Conservation (phyloP, 306 rosid genomes). For the Leucaena leucocephala region DNA sequence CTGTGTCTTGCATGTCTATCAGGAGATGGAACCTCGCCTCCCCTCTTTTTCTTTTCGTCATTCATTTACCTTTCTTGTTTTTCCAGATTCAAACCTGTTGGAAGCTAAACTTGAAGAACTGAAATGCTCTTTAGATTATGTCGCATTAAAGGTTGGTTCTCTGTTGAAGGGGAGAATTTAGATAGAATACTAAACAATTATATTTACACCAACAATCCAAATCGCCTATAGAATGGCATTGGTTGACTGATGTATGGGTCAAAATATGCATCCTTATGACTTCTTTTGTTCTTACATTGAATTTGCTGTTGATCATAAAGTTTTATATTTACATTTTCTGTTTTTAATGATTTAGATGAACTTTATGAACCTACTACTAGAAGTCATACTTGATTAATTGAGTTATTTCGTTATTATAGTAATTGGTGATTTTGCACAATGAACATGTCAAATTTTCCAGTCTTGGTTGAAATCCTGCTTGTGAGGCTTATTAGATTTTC, state of each 20-base stretch:
- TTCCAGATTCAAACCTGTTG: constrained; percentile 59
- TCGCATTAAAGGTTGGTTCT: constrained; percentile 61
- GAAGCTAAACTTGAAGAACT: constrained; percentile 60
- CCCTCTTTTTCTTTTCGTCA: constrained; percentile 1
- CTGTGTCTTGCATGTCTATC: constrained; percentile 1
- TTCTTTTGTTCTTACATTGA: background rate
- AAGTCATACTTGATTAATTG: background rate
- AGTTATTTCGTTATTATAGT: no score
- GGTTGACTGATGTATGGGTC: background rate
- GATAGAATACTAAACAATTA: background rate
- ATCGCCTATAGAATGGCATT: background rate
- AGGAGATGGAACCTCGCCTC: background rate
- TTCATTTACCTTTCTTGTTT: constrained; percentile 9
- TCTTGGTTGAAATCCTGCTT: background rate
- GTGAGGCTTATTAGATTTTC: constrained; percentile 22
- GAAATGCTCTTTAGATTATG: constrained; percentile 52
- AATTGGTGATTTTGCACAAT: background rate
- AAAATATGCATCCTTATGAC: background rate
- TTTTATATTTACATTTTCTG: background rate
- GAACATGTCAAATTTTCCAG: background rate
- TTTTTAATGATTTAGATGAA: background rate
- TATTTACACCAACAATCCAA: background rate
- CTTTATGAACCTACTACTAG: background rate
- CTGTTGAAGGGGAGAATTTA: constrained; percentile 2
- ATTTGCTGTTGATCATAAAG: background rate